Percentiles rank a stretch among this genome's conserved stretches.
phyloP scores from a whole-genome alignment of 129 eudicot species.

The Lactuca sativa region DNA sequence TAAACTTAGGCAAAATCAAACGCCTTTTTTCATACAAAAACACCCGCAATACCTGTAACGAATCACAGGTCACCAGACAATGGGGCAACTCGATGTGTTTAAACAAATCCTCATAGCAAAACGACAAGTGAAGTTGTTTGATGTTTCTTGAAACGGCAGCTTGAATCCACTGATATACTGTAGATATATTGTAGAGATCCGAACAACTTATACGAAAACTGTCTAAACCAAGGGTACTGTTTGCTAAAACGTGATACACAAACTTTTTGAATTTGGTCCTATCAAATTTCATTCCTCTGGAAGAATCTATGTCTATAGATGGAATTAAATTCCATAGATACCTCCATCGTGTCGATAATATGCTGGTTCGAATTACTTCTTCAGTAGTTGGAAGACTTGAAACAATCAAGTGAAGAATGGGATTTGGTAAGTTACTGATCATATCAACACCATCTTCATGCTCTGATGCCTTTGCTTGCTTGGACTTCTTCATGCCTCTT shows the following conservation, averaged over 20 bases:
- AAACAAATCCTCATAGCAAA: neutral
- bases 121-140: constrained; percentile 12
- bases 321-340: constrained; percentile 19
- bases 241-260: constrained; percentile 6
- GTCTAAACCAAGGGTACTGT: constrained; percentile 5
- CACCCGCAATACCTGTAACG: constrained; percentile 19
- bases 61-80: constrained; percentile 7
- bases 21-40: neutral
- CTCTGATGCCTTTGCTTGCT: neutral
- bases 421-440: constrained; percentile 23
- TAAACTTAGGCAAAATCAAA: constrained; percentile 3
- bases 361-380: constrained; percentile 17
- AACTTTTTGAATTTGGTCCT: constrained; percentile 7
- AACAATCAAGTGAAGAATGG: constrained; percentile 25
- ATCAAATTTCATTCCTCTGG: neutral
- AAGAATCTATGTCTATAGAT: constrained; percentile 14
- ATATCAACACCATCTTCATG: neutral
- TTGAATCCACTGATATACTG: constrained; percentile 17
- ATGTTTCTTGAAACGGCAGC: constrained; percentile 16
- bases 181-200: neutral
- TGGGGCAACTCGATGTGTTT: constrained; percentile 1
- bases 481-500: constrained; percentile 20
- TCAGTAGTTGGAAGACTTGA: constrained; percentile 7
- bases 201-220: constrained; percentile 21
- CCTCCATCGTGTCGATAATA: constrained; percentile 30